Percentiles rank a stretch among this genome's conserved stretches.
Conservation (phyloP, 345 rosid genomes). For the Limnanthes douglasii region DNA sequence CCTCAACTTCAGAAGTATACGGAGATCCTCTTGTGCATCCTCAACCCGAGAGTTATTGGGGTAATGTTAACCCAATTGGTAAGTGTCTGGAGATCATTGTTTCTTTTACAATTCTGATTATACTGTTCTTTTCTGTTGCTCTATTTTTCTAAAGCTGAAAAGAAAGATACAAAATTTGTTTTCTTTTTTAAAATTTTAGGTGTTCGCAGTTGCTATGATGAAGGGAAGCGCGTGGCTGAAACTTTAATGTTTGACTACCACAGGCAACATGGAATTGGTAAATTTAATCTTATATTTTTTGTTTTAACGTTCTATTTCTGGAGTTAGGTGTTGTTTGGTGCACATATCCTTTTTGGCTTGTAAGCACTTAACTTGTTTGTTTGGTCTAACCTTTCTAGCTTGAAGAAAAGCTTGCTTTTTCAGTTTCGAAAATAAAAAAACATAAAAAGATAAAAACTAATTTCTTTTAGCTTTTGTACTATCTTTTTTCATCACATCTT, state of each 20-base stretch:
- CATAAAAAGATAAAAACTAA: no score
- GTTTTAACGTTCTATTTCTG: no score
- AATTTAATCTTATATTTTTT: not conserved
- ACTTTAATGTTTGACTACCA: conserved; percentile 97
- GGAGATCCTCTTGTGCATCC: conserved; percentile 96
- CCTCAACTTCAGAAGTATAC: conserved; percentile 94
- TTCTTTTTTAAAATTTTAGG: conserved; percentile 25
- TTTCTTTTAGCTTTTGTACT: no score
- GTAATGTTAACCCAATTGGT: conserved; percentile 95
- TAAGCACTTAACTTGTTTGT: no score
- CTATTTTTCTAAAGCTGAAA: not conserved
- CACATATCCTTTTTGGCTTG: no score
- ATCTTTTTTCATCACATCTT: no score
- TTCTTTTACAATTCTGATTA: no score
- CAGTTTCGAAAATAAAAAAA: no score
- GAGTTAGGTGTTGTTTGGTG: no score
- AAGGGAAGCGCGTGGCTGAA: conserved; percentile 98
- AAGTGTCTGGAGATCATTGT: no score
- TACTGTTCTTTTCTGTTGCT: not conserved
- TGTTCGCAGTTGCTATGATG: conserved; percentile 92
- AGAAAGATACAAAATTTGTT: not conserved
- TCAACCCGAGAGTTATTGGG: conserved; percentile 95
- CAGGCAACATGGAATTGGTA: conserved; percentile 92
- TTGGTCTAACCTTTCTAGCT: no score
- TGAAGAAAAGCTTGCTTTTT: no score